Base-by-base conservation (phyloP, 257 asterid species). In the Knoxia roxburghii region DNA sequence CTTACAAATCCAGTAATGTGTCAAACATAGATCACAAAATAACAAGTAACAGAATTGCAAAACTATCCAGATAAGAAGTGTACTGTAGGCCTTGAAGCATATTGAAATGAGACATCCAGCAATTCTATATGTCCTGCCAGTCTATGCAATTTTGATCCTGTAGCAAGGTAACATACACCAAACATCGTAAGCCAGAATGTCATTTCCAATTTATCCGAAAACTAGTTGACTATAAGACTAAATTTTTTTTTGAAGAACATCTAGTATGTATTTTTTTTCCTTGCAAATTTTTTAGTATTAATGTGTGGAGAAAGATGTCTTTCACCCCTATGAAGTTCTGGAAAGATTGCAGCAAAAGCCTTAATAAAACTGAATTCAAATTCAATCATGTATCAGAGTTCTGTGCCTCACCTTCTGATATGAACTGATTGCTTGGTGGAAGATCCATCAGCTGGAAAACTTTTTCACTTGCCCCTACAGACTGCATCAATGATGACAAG, bases 401-500 rank as follows among this genome's bases (percentile, higher is more conserved):
- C 35, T 27, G 40, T 1, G 64, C 84, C n/a, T 54, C 67, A 77
- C 99, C 99, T 84, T 86, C 76, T 63, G 86, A 87, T 69, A 77
- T 75, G 72, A 86, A 90, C 75, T 88, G 95, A 49, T 84, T 74
- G 66, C 96, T 81, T 63, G 96, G 86, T 43, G 84, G 40, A 75
- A 86, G 84, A 76, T 90, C 92, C 75, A 93, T 82, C 70, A 93
- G 76, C 68, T 83, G 91, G 65, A 93, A 90, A 76, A 93, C 99
- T 72, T 93, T 90, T 83, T 93, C 99, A 80, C 99, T 90, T 27
- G 99, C 97, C 73, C 99, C 99, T 58, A 90, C 77, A 45, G 97
- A 90, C 72, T 93, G 99, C 96, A 89, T 88, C 84, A 93, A 72
- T 63, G 95, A 84, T 54, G 99, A 90, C 63, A 91, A 77, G 73